Evolutionary conservation across 805 yeast species (phyloP).

Genomic region (Teunomyces lycoperdinae): DNA sequence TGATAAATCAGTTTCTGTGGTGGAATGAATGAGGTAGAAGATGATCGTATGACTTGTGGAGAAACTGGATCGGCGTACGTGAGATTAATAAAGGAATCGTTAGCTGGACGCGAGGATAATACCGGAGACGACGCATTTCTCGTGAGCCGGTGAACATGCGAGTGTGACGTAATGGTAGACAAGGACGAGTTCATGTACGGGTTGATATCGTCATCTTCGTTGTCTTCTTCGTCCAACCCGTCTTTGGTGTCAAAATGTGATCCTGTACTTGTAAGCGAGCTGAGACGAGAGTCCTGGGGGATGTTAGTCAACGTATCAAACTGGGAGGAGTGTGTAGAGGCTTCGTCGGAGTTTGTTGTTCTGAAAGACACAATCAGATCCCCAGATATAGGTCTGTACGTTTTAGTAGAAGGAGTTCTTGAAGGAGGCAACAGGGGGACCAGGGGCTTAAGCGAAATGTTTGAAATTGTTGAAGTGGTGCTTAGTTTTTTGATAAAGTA

Average conservation of each 20-base stretch:
- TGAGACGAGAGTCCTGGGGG: constrained; percentile 31
- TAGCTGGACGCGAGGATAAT: neutral
- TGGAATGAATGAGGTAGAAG: neutral
- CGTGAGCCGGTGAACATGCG: neutral
- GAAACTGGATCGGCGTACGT: neutral
- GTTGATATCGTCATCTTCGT: constrained; percentile 4
- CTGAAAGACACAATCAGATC: constrained; percentile 32
- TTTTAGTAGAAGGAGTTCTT: neutral
- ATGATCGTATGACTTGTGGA: neutral
- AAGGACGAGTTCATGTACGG: constrained; percentile 7
- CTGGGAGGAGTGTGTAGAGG: constrained; percentile 26
- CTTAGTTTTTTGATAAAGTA: constrained; percentile 33
- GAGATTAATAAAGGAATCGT: neutral
- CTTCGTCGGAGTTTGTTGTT: constrained; percentile 34
- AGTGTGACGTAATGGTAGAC: constrained; percentile 11
- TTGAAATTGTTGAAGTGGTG: constrained; percentile 15
- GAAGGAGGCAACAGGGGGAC: neutral
- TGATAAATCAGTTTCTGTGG: neutral
- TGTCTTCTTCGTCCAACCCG: constrained; percentile 7
- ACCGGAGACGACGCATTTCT: constrained; percentile 4
- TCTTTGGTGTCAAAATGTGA: constrained; percentile 12
- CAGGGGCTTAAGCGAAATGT: constrained; percentile 4
- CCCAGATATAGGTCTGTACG: constrained; percentile 28
- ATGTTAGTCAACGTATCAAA: constrained; percentile 22
- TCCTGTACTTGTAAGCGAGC: constrained; percentile 32